Base-by-base conservation (phyloP, 164 flowering plant genomes). In the Magnolia changhungtana region DNA sequence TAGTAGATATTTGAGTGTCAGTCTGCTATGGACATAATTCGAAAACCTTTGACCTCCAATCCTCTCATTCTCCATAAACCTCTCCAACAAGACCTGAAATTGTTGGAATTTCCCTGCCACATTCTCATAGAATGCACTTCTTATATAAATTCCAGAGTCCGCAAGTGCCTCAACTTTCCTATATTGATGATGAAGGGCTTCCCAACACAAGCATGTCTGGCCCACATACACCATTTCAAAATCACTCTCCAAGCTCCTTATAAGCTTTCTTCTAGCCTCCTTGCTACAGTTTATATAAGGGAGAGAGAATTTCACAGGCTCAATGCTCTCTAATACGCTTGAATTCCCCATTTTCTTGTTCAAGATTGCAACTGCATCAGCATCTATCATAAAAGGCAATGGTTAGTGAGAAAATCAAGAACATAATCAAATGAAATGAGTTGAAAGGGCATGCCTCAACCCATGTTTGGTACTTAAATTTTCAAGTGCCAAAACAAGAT, bases 181-280 rank as follows among this genome's bases (percentile, higher is more conserved):
- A 73, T 89, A 89, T 65, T 85, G 90, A 37, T 88, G 83, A 71
- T 86, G 81, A 50, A 90, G 89, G 14, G 92, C 91, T 67, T 88
- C 92, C 92, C 91, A 90, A 55, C 88, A 81, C 75, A 89, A 76
- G 82, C 91, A 90, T 70, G 83, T 69, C 75, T 90, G 90, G 24
- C 88, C 92, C 61, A 89, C 90, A 81, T 88, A 88, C 52, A 84
- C 84, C 79, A 77, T 76, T 73, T 89, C 94, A 61, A 89, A 74
- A 51, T 88, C 91, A 78, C 80, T 80, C 63, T 88, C 86, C 65
- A 90, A 16, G 74, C 90, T 86, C 79, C 63, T 83, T 8, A 84
- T 20, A 8, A 88, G 78, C 76, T 74, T 84, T 77, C 80, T 86
- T 78, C 59, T 85, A 8, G 75, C 74, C 74, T 70, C 52, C 83